Percentiles rank a stretch among this genome's conserved stretches.
Conservation (phyloP, 1,284 basidiomycete species). For the Naganishia albida region DNA sequence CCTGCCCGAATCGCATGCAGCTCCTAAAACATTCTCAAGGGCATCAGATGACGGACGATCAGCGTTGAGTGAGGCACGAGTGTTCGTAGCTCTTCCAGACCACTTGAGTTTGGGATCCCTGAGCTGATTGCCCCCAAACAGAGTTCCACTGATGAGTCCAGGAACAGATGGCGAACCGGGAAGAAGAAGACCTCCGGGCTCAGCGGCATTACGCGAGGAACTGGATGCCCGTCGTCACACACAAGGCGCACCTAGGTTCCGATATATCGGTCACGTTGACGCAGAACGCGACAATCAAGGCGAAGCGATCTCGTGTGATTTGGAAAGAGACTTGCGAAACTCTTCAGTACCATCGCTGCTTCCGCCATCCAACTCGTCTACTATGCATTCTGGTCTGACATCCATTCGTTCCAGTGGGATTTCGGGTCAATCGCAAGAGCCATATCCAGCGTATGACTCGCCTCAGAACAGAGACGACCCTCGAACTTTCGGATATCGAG, state of each 20-base stretch:
- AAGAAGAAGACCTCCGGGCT: constrained; percentile 6
- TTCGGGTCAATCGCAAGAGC: too few relatives aligned
- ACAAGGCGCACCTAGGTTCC: constrained; percentile 9
- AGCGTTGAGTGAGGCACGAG: not conserved
- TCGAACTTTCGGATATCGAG: too few relatives aligned
- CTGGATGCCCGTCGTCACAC: constrained; percentile 13
- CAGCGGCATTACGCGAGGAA: constrained; percentile 15
- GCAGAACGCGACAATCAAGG: too few relatives aligned
- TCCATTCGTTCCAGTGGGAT: too few relatives aligned
- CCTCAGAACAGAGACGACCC: too few relatives aligned
- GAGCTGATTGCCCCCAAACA: not conserved
- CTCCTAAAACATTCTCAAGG: not conserved
- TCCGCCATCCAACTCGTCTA: not conserved
- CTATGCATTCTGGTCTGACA: too few relatives aligned
- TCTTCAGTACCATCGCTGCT: not conserved
- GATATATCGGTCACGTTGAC: constrained; percentile 22
- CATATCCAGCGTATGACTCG: too few relatives aligned
- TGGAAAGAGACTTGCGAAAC: not conserved
- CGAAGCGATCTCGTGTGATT: not conserved
- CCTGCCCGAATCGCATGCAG: not conserved
- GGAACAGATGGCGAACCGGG: constrained; percentile 13
- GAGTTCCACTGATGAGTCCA: constrained; percentile 6
- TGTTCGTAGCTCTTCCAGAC: not conserved
- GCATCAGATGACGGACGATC: constrained; percentile 19
- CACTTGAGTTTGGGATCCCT: not conserved